A percentile compares a stretch with the other conserved stretches of the same genome.
Evolutionary conservation across 306 rosid genomes (phyloP).

Genomic region (Dicorynia guianensis): DNA sequence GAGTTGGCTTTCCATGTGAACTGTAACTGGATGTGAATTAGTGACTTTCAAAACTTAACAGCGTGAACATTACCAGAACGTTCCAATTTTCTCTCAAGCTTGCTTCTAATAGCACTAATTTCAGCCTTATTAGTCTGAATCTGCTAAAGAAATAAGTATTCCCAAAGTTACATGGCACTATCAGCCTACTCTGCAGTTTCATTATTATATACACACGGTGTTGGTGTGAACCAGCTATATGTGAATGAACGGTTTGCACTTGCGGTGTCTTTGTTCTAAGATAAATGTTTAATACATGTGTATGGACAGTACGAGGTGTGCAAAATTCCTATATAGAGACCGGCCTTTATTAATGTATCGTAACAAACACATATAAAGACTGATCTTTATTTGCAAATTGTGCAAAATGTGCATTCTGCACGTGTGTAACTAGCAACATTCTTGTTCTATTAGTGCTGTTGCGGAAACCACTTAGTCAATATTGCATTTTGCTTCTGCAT

Average conservation of each 20-base stretch:
- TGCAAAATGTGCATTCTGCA: too few species aligned
- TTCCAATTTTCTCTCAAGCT: not conserved
- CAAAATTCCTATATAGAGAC: too few species aligned
- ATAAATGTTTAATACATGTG: too few species aligned
- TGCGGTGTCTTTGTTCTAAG: not conserved
- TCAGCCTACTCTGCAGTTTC: not conserved
- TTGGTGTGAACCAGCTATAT: not conserved
- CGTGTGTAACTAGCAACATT: too few species aligned
- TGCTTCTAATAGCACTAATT: not conserved
- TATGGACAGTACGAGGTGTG: too few species aligned
- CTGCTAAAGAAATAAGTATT: not conserved
- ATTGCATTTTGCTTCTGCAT: constrained; percentile 6
- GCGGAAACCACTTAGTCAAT: not conserved
- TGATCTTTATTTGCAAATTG: too few species aligned
- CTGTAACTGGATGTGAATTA: not conserved
- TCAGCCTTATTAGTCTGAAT: not conserved
- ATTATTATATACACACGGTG: not conserved
- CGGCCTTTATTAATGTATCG: too few species aligned
- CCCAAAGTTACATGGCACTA: not conserved
- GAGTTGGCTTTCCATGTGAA: not conserved
- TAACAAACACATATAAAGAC: too few species aligned
- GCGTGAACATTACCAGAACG: constrained; percentile 2
- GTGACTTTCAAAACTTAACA: constrained; percentile 3
- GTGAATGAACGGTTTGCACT: not conserved
- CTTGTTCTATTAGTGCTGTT: not conserved